Evolutionary conservation across 2,329 filamentous ascomycete genomes (phyloP).

Genomic region (Trichoderma citrinoviride): DNA sequence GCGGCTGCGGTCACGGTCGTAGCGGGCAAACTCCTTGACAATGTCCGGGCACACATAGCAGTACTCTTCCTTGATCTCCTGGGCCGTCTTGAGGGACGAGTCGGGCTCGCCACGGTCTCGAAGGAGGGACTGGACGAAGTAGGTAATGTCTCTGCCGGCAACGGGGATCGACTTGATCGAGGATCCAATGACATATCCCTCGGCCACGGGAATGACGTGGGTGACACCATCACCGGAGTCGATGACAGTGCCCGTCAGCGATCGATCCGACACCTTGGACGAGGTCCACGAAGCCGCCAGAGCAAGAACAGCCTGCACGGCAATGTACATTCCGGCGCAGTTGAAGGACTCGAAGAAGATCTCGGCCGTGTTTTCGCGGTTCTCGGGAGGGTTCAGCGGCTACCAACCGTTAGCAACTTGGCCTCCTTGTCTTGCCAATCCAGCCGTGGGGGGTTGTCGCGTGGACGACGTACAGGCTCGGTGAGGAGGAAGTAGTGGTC

Average conservation of each 20-base stretch:
- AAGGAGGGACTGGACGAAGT: conserved; percentile 95
- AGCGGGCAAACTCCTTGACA: conserved; percentile 95
- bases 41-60: conserved; percentile 99
- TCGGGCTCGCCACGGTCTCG: conserved; percentile 96
- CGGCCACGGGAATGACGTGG: conserved; percentile 96
- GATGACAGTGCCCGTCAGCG: conserved; percentile 94
- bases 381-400: conserved; percentile 97
- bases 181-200: conserved; percentile 97
- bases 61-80: conserved; percentile 98
- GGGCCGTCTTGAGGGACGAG: conserved; percentile 93
- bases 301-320: conserved; percentile 94
- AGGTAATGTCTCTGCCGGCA: conserved; percentile 95
- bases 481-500: conserved; percentile 98
- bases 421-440: conserved; percentile 17
- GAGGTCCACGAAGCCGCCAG: conserved; percentile 98
- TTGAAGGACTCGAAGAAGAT: conserved; percentile 99
- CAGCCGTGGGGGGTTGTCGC: background rate
- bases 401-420: conserved; percentile 36
- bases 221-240: conserved; percentile 98
- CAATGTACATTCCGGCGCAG: conserved; percentile 97
- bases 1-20: conserved; percentile 86
- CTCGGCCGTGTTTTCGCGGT: conserved; percentile 97
- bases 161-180: conserved; percentile 99
- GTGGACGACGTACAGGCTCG: conserved; percentile 70
- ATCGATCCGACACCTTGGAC: conserved; percentile 94